Evolutionary conservation across 257 asterid species (phyloP), one percentile per base, ranked within the genome.

Genomic region (Capsicum pubescens): DNA sequence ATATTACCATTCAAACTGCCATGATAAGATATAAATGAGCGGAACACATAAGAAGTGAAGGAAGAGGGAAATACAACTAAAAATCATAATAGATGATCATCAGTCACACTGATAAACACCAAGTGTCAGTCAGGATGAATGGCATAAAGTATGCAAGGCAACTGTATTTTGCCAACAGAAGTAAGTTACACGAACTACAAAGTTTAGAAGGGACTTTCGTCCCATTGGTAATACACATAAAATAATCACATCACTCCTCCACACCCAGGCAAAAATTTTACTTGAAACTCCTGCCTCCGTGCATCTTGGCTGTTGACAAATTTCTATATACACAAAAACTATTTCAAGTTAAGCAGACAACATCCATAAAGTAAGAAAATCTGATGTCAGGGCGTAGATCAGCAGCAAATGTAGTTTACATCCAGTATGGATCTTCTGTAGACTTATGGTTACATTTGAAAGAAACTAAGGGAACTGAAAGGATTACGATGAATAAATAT

Each of bases 181-280:
- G 71, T 4, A 76, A 52, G 81, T 76, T 52, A 26, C 50, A 36
- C 50, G 0, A 77, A 77, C 21, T 77, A 77, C 82, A 54, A 26
- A 77, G 81, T 54, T 26, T 77, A 32, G 50, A 77, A 77, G 50
- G 26, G 9, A 35, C 19, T 26, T 77, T 54, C 1, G 82, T 77
- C 64, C 63, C 63, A 54, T 32, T 77, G 32, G 60, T 77, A 13
- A 54, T 77, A 14, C 50, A 15, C 9, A 77, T 15, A 77, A 77
- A 54, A 32, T 55, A 77, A 77, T 77, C 26, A 76, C 81, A 76
- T 76, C 39, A 32, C 60, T 54, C 44, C 82, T 54, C 26, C 82
- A 54, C 26, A 54, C 26, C 50, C 82, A 54, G 82, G 15, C 64
- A 77, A 54, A 76, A 54, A 54, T 16, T 77, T 55, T 77, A 77